phyloP scores from a whole-genome alignment of 2,329 filamentous ascomycete species.

The Diplocarpon mali region DNA sequence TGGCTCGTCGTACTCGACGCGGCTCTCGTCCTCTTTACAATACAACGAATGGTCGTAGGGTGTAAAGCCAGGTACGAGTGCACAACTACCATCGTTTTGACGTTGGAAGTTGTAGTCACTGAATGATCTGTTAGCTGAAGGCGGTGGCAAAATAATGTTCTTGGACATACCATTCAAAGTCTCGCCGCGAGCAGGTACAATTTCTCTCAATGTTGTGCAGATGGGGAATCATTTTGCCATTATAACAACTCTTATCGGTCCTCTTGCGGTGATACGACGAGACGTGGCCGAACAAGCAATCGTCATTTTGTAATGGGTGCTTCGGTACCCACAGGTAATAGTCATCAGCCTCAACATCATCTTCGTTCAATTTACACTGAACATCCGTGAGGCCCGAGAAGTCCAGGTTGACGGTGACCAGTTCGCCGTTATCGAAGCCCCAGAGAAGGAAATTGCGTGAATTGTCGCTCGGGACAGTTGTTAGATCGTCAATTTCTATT shows the following conservation, averaged over 20 bases:
- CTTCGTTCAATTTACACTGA: constrained; percentile 58
- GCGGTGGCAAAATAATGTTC: not conserved
- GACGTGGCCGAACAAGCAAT: constrained; percentile 88
- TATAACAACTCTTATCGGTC: constrained; percentile 67
- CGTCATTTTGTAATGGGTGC: constrained; percentile 65
- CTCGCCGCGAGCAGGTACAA: constrained; percentile 72
- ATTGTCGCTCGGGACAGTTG: constrained; percentile 78
- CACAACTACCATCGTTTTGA: constrained; percentile 64
- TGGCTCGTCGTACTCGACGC: constrained; percentile 69
- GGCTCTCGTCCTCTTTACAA: constrained; percentile 53
- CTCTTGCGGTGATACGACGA: constrained; percentile 88
- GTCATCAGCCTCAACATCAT: constrained; percentile 49
- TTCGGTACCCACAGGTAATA: constrained; percentile 82
- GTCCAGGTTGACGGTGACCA: constrained; percentile 75
- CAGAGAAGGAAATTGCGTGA: constrained; percentile 89
- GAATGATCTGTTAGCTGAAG: constrained; percentile 12
- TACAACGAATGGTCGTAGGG: constrained; percentile 48
- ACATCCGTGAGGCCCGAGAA: constrained; percentile 71
- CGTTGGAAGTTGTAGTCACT: constrained; percentile 93
- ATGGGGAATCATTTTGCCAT: constrained; percentile 59
- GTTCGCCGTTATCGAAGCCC: constrained; percentile 48
- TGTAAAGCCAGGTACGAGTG: constrained; percentile 60
- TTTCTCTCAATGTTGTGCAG: constrained; percentile 61
- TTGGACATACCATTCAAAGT: constrained; percentile 80
- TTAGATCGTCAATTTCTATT: constrained; percentile 67